Evolutionary conservation across 192 early-diverging fungal genomes (phyloP).

Genomic region (Coemansia sp.): DNA sequence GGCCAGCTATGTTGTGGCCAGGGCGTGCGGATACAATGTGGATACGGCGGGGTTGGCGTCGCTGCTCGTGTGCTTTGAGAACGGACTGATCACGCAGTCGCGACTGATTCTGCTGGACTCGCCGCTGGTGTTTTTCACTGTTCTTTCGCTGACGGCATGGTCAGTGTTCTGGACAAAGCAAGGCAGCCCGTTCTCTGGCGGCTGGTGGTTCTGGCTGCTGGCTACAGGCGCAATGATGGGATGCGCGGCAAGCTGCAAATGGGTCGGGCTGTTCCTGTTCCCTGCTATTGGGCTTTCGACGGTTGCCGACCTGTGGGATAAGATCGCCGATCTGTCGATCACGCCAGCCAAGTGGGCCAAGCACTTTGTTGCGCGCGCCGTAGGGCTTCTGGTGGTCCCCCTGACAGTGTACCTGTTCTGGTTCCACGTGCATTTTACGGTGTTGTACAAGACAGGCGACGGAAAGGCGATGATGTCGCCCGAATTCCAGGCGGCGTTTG

Average conservation of each 20-base stretch:
- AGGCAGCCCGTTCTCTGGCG: constrained; percentile 64
- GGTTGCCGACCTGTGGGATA: constrained; percentile 81
- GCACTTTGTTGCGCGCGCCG: constrained; percentile 82
- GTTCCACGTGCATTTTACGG: constrained; percentile 89
- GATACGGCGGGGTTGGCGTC: constrained; percentile 75
- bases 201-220: constrained; percentile 93
- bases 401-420: constrained; percentile 74
- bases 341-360: constrained; percentile 50
- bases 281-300: constrained; percentile 83
- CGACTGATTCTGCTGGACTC: constrained; percentile 92
- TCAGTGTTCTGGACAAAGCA: constrained; percentile 80
- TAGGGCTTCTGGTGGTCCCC: constrained; percentile 83
- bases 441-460: constrained; percentile 71
- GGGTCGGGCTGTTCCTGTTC: constrained; percentile 93
- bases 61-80: constrained; percentile 85
- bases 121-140: constrained; percentile 86
- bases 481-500: constrained; percentile 82
- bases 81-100: constrained; percentile 86
- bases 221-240: constrained; percentile 82
- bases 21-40: constrained; percentile 73
- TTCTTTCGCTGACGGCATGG: constrained; percentile 80
- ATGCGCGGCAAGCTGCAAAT: constrained; percentile 77
- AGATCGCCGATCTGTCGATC: constrained; percentile 71
- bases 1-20: constrained; percentile 73
- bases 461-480: constrained; percentile 92